phyloP scores from a whole-genome alignment of 140 eudicot genomes.

The Oenanthe javanica region DNA sequence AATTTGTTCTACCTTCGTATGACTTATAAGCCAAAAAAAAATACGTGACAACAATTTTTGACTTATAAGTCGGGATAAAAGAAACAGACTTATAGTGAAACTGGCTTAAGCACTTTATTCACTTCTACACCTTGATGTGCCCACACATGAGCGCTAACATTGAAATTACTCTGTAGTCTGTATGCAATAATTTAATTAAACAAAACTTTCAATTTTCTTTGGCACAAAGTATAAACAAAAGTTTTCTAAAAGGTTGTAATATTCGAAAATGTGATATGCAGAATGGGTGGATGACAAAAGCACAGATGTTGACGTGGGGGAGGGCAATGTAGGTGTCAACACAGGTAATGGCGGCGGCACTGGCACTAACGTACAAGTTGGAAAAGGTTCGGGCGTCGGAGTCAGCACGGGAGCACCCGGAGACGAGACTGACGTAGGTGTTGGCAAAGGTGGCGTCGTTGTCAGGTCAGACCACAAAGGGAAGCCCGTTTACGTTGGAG shows the following conservation, averaged over 20 bases:
- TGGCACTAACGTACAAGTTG: constrained; percentile 15
- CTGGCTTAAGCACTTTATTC: too few relatives aligned
- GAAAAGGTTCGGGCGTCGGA: constrained; percentile 19
- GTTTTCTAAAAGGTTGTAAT: neutral
- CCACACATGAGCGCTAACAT: too few relatives aligned
- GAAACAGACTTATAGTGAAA: too few relatives aligned
- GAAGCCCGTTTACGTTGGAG: constrained; percentile 21
- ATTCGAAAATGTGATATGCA: neutral
- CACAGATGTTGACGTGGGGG: constrained; percentile 40
- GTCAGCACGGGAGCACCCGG: constrained; percentile 32
- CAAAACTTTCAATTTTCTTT: neutral
- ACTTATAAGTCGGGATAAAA: neutral
- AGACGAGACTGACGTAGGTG: constrained; percentile 30
- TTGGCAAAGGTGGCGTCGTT: constrained; percentile 43
- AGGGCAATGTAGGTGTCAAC: constrained; percentile 45
- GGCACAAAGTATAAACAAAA: neutral
- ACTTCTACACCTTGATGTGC: too few relatives aligned
- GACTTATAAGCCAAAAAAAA: neutral
- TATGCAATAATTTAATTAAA: too few relatives aligned
- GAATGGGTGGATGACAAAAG: constrained; percentile 34
- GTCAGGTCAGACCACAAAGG: constrained; percentile 34
- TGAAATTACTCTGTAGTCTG: too few relatives aligned
- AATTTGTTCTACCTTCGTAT: neutral
- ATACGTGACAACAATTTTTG: neutral
- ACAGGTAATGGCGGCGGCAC: constrained; percentile 12